Evolutionary conservation across 805 yeast species (phyloP).

Genomic region (Candida boidinii): DNA sequence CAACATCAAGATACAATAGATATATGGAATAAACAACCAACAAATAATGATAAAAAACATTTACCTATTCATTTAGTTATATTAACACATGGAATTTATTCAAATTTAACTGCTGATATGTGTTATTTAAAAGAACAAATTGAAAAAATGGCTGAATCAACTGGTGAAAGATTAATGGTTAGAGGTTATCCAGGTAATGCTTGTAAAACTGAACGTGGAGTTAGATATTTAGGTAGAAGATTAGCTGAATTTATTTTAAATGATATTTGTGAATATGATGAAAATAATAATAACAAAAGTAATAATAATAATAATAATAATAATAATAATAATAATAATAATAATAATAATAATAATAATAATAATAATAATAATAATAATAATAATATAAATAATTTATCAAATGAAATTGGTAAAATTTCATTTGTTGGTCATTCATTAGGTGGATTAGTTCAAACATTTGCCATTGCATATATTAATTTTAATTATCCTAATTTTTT

Average conservation of each 20-base stretch:
- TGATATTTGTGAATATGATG: constrained; percentile 32
- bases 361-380: too few species aligned
- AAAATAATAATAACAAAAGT: too few species aligned
- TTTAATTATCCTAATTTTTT: constrained; percentile 67
- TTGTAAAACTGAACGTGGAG: constrained; percentile 84
- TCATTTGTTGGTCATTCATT: constrained; percentile 91
- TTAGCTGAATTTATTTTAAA: constrained; percentile 66
- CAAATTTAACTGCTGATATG: constrained; percentile 88
- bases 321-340: too few species aligned
- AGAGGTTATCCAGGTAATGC: constrained; percentile 79
- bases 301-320: too few species aligned
- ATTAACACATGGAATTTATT: constrained; percentile 86
- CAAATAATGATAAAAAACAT: constrained; percentile 19
- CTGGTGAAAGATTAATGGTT: constrained; percentile 62
- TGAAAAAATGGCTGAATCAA: constrained; percentile 31
- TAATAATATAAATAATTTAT: too few species aligned
- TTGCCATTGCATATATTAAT: constrained; percentile 76
- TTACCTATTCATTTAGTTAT: constrained; percentile 76
- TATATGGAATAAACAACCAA: constrained; percentile 69
- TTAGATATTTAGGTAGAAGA: constrained; percentile 73
- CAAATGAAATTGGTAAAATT: constrained; percentile 55
- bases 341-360: too few species aligned
- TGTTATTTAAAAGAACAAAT: constrained; percentile 75
- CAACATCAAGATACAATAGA: constrained; percentile 51
- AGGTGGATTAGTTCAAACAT: constrained; percentile 89